Evolutionary conservation across 2,329 filamentous ascomycete genomes (phyloP), one percentile per base, ranked within the genome.

Genomic region (Xylariaceae sp.): DNA sequence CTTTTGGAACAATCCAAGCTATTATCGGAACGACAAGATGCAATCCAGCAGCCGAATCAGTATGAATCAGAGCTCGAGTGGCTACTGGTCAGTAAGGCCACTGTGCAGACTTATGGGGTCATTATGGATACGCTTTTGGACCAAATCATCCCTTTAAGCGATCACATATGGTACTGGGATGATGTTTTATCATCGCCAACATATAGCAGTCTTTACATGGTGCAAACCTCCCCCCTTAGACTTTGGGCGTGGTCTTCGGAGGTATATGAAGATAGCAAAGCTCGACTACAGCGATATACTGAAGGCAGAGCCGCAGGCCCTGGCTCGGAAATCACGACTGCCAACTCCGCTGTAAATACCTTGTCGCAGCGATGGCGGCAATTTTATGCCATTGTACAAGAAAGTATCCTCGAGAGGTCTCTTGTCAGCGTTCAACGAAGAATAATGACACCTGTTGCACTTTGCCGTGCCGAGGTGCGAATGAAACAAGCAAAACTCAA

Each of bases 111-210:
- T 1, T 95, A 96, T 66, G 93, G 93, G 3, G 76, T 90, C 42
- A 81, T 96, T 33, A 77, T 97, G 62, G 86, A 86, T 62, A 85
- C 83, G 0, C 80, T 97, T 3, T 74, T 97, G 9, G 88, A 93
- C 50, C 88, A 94, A 64, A 95, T 92, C 9, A 85, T 93, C 9
- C 87, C 88, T 0, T 73, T 99, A 15, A 89, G 86, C 64, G 87
- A 96, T 60, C 92, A 96, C 63, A 87, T 96, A 20, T 92, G 88
- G 85, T 97, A 97, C 71, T 99, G 94, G 94, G 91, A 96, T 67
- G 89, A 94, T 61, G 82, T 97, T 2, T 75, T 96, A 24, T 83
- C 84, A 8, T 95, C 91, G 0, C 87, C 91, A 62, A 81, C 84
- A 42, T 90, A 88, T 66, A 92, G 89, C 60, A 87, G 85, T 26